Evolutionary conservation across 495 filamentous ascomycete genomes (phyloP).

Genomic region (Astrothelium subdiscretum): DNA sequence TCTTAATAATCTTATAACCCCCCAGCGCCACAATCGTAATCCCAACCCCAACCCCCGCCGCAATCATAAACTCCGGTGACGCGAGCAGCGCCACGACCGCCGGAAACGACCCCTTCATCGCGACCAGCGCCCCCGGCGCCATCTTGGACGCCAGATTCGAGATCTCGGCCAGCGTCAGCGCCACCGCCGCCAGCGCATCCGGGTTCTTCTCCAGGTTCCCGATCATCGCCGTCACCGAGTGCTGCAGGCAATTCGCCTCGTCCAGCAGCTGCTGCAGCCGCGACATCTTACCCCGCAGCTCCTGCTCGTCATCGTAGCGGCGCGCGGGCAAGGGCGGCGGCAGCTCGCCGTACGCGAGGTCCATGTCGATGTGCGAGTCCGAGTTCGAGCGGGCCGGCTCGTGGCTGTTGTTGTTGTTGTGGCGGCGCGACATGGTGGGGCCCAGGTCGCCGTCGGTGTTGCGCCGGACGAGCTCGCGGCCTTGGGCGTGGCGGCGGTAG

Average conservation of each 20-base stretch:
- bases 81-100: conserved; percentile 77
- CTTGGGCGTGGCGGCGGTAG: conserved; percentile 3
- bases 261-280: conserved; percentile 62
- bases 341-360: conserved; percentile 71
- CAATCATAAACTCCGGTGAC: conserved; percentile 85
- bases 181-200: conserved; percentile 88
- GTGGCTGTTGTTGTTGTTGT: conserved; percentile 2
- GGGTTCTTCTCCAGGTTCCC: conserved; percentile 80
- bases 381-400: conserved; percentile 27
- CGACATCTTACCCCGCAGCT: conserved; percentile 53
- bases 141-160: conserved; percentile 71
- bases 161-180: conserved; percentile 84
- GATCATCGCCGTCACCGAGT: conserved; percentile 74
- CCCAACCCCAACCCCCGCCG: conserved; percentile 76
- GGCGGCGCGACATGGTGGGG: too few species aligned
- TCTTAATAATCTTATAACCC: conserved; percentile 93
- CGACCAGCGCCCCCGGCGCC: conserved; percentile 62
- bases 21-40: conserved; percentile 90
- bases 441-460: conserved; percentile 22
- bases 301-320: conserved; percentile 37
- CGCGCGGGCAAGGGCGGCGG: conserved; percentile 38
- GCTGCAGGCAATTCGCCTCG: conserved; percentile 78
- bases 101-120: conserved; percentile 68
- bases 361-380: conserved; percentile 66
- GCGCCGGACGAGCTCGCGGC: conserved; percentile 22